Base-by-base conservation (phyloP, 768 basidiomycete species). In the Agrocybe chaxingu region DNA sequence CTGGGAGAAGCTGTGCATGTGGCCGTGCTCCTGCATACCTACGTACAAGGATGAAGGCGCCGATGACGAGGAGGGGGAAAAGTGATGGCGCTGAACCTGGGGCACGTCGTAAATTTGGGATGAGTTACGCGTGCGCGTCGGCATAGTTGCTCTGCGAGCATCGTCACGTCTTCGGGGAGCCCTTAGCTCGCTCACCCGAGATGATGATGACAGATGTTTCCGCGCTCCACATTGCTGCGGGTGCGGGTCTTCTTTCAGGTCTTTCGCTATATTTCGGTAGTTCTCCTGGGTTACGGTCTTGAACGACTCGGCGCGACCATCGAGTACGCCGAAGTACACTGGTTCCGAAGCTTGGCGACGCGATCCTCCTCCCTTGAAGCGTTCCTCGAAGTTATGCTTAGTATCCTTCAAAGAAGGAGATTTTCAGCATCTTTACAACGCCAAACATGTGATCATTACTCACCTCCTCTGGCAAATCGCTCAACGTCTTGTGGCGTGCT, bases 401-500 rank as follows among this genome's bases (percentile, higher is more conserved):
- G 45, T 47, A 10, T 37, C 34, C 30, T 24, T 24, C 24, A 24
- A 24, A 24, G 24, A 24, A 24, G 1, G 24, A 2, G 24, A 1
- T 24, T 24, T 24, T 24, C 24, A 24, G 24, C 24, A 24, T 5
- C 24, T 24, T 24, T 24, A 24, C 24, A 5, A 47, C 45, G 18
- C 33, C 19, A 18, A 37, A 45, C 13, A 18, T 19, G 13, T 7
- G 10, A 11, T 16, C 4, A 16, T 39, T 10, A 29, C 51, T 34
- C 31, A 56, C 55, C 7, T 48, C 41, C 11, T 18, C 45, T 5
- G 7, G 37, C 11, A 56, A 33, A 38, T 50, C 34, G 9, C 10
- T 30, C 6, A 56, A 18, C 7, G 12, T 46, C 38, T 56, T 56
- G 43, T 56, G 55, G 1, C 41, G 47, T 8, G 16, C 40, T 29